Base-by-base conservation (phyloP, 768 basidiomycete genomes). In the Leccinum rimulosum region DNA sequence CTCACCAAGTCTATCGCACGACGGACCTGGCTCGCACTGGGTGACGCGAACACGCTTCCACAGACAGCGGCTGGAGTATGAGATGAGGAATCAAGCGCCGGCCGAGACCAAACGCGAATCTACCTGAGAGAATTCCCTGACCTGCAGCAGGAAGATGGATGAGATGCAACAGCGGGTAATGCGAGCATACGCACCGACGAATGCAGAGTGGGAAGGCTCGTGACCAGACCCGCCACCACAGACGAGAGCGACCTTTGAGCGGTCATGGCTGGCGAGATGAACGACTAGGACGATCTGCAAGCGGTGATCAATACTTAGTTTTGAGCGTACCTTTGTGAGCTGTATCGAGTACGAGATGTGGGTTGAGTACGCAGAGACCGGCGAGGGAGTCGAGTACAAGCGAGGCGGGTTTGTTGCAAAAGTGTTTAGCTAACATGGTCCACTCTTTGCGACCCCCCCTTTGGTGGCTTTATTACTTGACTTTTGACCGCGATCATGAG, bases 201-300 rank as follows among this genome's bases (percentile, higher is more conserved):
- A 95, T 2, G 85, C 90, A 5, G 91, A 84, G 74, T 95, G 93
- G 15, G 93, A 84, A 7, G 95, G 95, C 67, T 97, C 95, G 69
- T 97, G 95, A 5, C 95, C 91, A 27, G 88, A 85, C 33, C 93
- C 92, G 6, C 93, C 92, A 9, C 92, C 92, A 66, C 89, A 92
- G 65, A 94, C 78, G 14, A 94, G 76, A 3, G 88, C 83, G 47
- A 94, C 93, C 68, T 85, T 85, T 25, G 82, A 80, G 57, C 75
- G 80, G 70, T 88, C 83, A 33, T 73, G 80, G n/a, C 74, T 64
- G 27, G 82, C 75, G 54, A 84, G 73, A 66, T 87, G 85, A 45
- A 93, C 79, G 55, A 90, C 91, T 89, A 65, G 11, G 35, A 6
- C n/a, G 47, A 8, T 55, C 12, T 62, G 48, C 17, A 28, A 5